Evolutionary conservation across 1,139 yeast genomes (phyloP), one percentile per base, ranked within the genome.

Genomic region (Blastobotrys buckinghamii): DNA sequence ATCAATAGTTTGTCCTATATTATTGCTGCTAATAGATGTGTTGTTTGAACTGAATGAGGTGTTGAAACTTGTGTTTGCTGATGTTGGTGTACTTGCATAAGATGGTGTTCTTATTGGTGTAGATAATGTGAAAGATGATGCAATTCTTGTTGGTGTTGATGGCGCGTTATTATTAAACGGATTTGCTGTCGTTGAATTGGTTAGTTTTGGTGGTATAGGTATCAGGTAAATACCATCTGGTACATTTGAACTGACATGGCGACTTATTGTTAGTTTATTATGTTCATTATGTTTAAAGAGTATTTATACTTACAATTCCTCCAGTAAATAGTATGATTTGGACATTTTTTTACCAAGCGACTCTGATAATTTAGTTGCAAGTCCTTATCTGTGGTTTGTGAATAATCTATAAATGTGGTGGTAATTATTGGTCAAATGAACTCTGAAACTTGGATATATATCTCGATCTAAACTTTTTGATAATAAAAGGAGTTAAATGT

Each of bases 191-290:
- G 24, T 7, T 5, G 24, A 22, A 22, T 45, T 6, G 3, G 32
- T 29, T 17, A 44, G 39, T 30, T 30, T 42, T 29, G 35, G 50
- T 42, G 43, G 51, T 15, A 47, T 52, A 4, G 55, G 53, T 9
- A 52, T 44, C 19, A 52, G 41, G 29, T 52, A 52, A n/a, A 52
- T 36, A 3, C 53, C 53, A 3, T 35, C 32, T 6, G 53, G 53
- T 16, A 42, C 39, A 33, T 44, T 26, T n/a, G 38, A 39, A 29
- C 44, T 38, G 13, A 52, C 50, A 39, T 50, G 43, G 17, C 47
- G 32, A 27, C 54, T 51, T 19, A 9, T 4, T 17, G 10, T 15
- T 33, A 7, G 42, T 50, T 33, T 47, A n/a, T n/a, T n/a, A 45
- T 30, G 17, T 16, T 20, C 4, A 16, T 2, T 39, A n/a, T n/a